phyloP scores from a whole-genome alignment of 179 eudicot genomes.

The Heliamphora pulchella region DNA sequence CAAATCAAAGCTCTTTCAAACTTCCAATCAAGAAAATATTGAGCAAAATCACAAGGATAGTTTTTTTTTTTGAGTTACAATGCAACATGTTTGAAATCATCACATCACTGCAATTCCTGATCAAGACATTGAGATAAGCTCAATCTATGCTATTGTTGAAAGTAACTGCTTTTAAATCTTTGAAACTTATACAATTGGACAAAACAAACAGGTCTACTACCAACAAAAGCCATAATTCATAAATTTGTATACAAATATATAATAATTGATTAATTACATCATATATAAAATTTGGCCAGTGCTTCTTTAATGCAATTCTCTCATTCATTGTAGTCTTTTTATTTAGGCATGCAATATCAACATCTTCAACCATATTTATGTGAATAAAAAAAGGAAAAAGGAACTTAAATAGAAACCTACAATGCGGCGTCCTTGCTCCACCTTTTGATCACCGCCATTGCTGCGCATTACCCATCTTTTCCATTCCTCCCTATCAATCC shows the following conservation, averaged over 20 bases:
- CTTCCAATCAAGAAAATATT: background rate
- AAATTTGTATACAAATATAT: background rate
- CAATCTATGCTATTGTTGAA: too few relatives aligned
- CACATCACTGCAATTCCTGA: too few relatives aligned
- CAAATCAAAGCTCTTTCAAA: background rate
- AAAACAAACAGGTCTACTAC: background rate
- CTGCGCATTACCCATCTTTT: slow-evolving; percentile 67
- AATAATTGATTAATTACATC: background rate
- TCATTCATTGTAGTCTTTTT: background rate
- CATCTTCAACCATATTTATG: slow-evolving; percentile 4
- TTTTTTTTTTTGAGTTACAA: background rate
- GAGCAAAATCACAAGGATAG: background rate
- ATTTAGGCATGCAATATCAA: background rate
- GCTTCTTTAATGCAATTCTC: background rate
- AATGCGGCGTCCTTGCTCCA: background rate
- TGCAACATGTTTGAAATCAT: background rate
- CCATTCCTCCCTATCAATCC: slow-evolving; percentile 61
- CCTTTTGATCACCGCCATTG: background rate
- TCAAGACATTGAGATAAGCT: too few relatives aligned
- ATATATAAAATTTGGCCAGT: background rate
- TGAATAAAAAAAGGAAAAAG: background rate
- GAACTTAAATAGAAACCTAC: slow-evolving; percentile 8
- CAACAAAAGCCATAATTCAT: background rate
- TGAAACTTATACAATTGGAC: background rate
- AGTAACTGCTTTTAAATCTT: too few relatives aligned